These are phyloP conservation scores for Mycena metata DNA, from an alignment of 768 basidiomycete genomes.

Conservation along the genomic window DNA sequence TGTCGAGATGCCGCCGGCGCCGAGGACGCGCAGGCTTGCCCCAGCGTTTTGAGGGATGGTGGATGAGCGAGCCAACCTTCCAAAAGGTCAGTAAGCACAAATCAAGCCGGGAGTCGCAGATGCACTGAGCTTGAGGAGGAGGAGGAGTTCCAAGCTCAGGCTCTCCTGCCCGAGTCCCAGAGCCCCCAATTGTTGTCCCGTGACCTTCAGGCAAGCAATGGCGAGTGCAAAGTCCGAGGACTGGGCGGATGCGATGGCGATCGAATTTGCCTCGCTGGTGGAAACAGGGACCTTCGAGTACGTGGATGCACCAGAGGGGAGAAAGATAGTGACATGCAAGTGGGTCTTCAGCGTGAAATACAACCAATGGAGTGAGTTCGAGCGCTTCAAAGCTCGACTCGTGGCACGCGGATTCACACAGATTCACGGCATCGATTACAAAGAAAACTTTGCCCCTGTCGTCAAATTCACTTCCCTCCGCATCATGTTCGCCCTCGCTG, in stretches of 20 bases:
- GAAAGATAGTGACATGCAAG: neutral
- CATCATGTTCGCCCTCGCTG: neutral
- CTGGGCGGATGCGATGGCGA: neutral
- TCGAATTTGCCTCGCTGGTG: neutral
- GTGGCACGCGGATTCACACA: neutral
- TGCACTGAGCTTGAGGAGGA: slow-evolving; percentile 8
- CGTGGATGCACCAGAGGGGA: neutral
- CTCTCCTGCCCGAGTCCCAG: neutral
- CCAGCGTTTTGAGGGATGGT: neutral
- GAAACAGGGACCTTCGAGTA: slow-evolving; percentile 1
- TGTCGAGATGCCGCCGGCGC: neutral
- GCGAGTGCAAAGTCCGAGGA: neutral
- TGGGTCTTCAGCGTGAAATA: slow-evolving; percentile 1
- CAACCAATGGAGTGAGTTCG: slow-evolving; percentile 1
- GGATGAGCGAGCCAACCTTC: neutral
- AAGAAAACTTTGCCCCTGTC: neutral
- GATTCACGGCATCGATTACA: neutral
- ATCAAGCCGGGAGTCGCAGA: too few relatives aligned
- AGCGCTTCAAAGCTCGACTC: slow-evolving; percentile 2
- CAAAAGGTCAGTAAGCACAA: neutral
- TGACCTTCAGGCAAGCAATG: slow-evolving; percentile 8
- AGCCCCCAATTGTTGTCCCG: neutral
- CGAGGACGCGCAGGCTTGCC: neutral
- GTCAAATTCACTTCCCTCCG: neutral
- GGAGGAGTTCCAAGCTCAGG: slow-evolving; percentile 1